Evolutionary conservation across 2,329 filamentous ascomycete genomes (phyloP).

Genomic region (Coleophoma cylindrospora): DNA sequence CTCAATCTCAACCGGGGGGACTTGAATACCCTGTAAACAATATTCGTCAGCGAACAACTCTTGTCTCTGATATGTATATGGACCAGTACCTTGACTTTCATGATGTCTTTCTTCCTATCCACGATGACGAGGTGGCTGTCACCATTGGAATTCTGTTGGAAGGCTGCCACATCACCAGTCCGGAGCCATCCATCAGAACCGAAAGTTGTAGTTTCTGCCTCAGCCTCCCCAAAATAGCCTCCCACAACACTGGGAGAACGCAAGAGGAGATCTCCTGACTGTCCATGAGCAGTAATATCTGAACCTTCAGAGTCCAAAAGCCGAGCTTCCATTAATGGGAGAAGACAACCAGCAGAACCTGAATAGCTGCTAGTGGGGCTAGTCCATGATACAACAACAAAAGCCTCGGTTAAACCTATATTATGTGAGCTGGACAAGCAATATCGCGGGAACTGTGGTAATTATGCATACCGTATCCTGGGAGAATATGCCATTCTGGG

Average conservation of each 20-base stretch:
- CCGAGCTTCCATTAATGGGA: constrained; percentile 58
- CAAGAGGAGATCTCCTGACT: constrained; percentile 71
- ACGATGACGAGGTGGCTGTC: constrained; percentile 77
- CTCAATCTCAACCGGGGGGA: background rate
- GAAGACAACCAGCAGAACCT: constrained; percentile 63
- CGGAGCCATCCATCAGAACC: constrained; percentile 66
- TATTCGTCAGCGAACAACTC: background rate
- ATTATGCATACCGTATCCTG: constrained; percentile 50
- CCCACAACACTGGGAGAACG: constrained; percentile 68
- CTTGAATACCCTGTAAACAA: constrained; percentile 1
- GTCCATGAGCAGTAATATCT: constrained; percentile 64
- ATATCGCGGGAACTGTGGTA: background rate
- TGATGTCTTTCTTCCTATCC: constrained; percentile 70
- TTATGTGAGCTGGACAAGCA: background rate
- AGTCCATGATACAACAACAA: constrained; percentile 60
- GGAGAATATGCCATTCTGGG: constrained; percentile 57
- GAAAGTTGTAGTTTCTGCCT: constrained; percentile 38
- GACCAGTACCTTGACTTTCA: constrained; percentile 62
- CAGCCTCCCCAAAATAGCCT: constrained; percentile 76
- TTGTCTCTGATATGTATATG: background rate
- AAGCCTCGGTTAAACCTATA: constrained; percentile 62
- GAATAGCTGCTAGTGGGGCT: constrained; percentile 56
- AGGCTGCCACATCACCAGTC: constrained; percentile 75
- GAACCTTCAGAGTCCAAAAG: constrained; percentile 60
- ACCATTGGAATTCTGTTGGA: constrained; percentile 56